Evolutionary conservation across 108 stramenopile species (phyloP), one percentile per base, ranked within the genome.

Genomic region (Nitzschia inconspicua): DNA sequence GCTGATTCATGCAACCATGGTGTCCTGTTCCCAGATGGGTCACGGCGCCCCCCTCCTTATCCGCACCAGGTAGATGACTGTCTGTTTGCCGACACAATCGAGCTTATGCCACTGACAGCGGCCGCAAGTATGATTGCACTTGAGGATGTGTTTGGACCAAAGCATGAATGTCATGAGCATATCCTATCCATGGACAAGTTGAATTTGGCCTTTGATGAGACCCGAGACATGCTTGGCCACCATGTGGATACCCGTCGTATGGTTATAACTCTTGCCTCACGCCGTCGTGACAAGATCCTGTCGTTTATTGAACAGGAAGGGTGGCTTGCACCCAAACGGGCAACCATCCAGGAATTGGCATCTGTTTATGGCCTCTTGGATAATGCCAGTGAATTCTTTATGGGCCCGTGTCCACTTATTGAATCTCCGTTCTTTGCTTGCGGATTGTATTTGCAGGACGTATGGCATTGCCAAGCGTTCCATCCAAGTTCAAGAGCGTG

Each of bases 21-120:
- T n/a, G n/a, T n/a, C n/a, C n/a, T n/a, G n/a, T n/a, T n/a, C n/a
- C n/a, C n/a, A n/a, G 20, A 47, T 20, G 47, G 47, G 11, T 14
- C 16, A 3, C 60, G 46, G 4, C 18, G 19, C 8, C 34, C 60
- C 2, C 60, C 60, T 0, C 23, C 46, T 11, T 47, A 36, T 14
- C 32, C 37, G 6, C 27, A 32, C 23, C 60, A 62, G 6, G 60
- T 62, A 8, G 60, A 62, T 19, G 60, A 62, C 32, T 20, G 19
- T 22, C 22, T 62, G 9, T 47, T 29, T 32, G 47, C 60, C 2
- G 47, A 49, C 27, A 34, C 36, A 6, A 23, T 3, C 4, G 47
- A 10, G 16, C 23, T 23, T 13, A 34, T 49, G 43, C 5, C 11
- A 20, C 60, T 24, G 11, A 49, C 60, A 20, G n/a, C 40, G 4